Evolutionary conservation across 176 grass and related monocot species (phyloP).

Genomic region (Juncus inflexus): DNA sequence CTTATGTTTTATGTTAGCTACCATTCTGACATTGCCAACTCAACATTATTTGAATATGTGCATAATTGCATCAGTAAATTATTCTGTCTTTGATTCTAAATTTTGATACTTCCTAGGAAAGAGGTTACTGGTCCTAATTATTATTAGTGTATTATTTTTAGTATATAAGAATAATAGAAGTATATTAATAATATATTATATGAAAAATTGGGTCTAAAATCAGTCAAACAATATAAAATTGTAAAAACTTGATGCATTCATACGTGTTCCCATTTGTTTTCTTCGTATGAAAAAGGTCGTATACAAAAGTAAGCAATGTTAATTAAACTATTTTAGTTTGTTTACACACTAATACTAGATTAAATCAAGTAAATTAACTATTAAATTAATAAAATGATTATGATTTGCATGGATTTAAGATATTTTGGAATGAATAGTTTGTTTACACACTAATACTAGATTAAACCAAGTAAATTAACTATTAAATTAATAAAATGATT

Average conservation of each 20-base stretch:
- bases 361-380: too few species aligned
- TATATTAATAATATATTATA: background rate
- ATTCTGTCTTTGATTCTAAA: background rate
- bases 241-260: background rate
- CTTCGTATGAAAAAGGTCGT: too few species aligned
- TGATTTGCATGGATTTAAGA: constrained; percentile 20
- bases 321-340: background rate
- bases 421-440: constrained; percentile 30
- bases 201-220: background rate
- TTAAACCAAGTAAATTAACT: background rate
- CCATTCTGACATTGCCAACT: constrained; percentile 36
- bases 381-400: background rate
- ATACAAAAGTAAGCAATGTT: too few species aligned
- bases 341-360: constrained; percentile 17
- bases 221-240: background rate
- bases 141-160: too few species aligned
- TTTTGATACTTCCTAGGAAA: background rate
- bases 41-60: constrained; percentile 1
- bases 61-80: background rate
- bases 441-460: too few species aligned
- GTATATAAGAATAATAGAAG: background rate
- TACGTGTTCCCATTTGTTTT: too few species aligned
- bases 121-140: too few species aligned
- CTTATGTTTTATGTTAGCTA: constrained; percentile 16
- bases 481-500: background rate